phyloP scores from a whole-genome alignment of 2,329 filamentous ascomycete genomes.

The Fusarium sp. region DNA sequence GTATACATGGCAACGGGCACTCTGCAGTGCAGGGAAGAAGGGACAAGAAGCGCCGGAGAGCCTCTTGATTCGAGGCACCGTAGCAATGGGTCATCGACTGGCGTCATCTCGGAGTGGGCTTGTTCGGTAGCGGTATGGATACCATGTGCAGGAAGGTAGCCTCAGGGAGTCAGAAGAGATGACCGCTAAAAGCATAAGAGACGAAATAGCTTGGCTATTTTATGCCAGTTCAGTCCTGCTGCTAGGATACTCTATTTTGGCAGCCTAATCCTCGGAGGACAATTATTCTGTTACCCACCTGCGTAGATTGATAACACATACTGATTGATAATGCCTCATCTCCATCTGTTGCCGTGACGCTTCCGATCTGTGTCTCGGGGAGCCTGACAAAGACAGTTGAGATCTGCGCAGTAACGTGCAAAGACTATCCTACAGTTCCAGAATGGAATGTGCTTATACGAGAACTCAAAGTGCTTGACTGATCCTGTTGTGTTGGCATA shows the following conservation, averaged over 20 bases:
- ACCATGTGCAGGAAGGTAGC: constrained; percentile 1
- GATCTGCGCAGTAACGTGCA: background rate
- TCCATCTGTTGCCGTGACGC: background rate
- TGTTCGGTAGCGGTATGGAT: constrained; percentile 25
- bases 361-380: background rate
- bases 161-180: too few relatives aligned
- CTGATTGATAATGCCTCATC: constrained; percentile 45
- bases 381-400: background rate
- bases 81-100: constrained; percentile 28
- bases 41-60: constrained; percentile 2
- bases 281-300: too few relatives aligned
- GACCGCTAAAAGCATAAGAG: too few relatives aligned
- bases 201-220: background rate
- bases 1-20: background rate
- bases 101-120: constrained; percentile 33
- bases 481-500: background rate
- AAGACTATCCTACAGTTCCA: background rate
- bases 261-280: too few relatives aligned
- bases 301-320: constrained; percentile 41
- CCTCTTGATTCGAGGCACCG: constrained; percentile 3
- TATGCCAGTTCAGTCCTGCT: too few relatives aligned
- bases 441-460: background rate
- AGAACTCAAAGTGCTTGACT: background rate
- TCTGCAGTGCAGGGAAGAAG: background rate
- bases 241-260: too few relatives aligned